Percentiles rank a stretch among this genome's conserved stretches.
These are phyloP conservation scores for Pyrus bretschneideri DNA, from an alignment of 306 rosid species.

Conservation along the genomic window DNA sequence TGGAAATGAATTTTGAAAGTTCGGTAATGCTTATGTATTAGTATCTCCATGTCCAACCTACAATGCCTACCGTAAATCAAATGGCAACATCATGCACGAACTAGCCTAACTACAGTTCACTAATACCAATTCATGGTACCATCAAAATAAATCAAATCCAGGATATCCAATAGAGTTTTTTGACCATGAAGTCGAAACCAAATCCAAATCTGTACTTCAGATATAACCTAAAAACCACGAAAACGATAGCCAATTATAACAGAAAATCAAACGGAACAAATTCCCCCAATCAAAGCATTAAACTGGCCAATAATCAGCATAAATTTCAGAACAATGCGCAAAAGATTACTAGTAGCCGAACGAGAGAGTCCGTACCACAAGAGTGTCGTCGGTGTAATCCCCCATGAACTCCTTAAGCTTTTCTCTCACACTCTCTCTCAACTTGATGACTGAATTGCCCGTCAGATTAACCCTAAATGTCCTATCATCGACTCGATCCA, in stretches of 20 bases:
- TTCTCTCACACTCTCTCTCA: conserved; percentile 57
- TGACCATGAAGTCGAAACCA: background rate
- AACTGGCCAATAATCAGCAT: background rate
- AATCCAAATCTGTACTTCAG: background rate
- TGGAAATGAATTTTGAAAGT: background rate
- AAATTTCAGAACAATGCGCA: background rate
- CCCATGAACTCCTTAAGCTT: conserved; percentile 96
- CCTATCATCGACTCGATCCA: conserved; percentile 59
- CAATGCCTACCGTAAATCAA: background rate
- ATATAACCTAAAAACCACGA: background rate
- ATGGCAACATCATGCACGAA: background rate
- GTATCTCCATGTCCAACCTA: background rate
- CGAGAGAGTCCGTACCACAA: conserved; percentile 60
- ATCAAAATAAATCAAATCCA: background rate
- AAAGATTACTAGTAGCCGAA: background rate
- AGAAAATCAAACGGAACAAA: background rate
- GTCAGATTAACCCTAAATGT: conserved; percentile 51
- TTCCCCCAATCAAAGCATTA: background rate
- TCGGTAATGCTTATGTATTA: background rate
- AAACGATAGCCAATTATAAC: background rate
- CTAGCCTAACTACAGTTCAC: background rate
- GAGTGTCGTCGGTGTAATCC: conserved; percentile 90
- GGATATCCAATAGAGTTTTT: background rate
- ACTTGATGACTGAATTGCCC: conserved; percentile 44
- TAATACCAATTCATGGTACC: background rate